Evolutionary conservation across 306 rosid genomes (phyloP), one percentile per base, ranked within the genome.

Genomic region (Pyrus pyrifolia): DNA sequence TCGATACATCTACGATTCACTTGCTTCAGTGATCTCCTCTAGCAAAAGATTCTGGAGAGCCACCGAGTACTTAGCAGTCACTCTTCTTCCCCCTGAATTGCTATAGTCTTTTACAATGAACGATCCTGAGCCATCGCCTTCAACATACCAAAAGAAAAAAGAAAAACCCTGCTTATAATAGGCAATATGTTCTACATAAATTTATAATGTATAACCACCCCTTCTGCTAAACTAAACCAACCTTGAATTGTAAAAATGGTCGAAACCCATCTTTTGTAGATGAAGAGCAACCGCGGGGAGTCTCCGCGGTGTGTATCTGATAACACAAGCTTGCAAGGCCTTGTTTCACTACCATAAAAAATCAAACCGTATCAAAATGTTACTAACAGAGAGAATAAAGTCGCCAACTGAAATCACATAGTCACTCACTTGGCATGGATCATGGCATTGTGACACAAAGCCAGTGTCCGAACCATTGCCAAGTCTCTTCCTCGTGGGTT

Each of bases 191-290:
- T 27, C 62, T 23, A 10, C 13, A 58, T 58, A 10, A 9, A 58
- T 6, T 15, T 59, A 23, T 8, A 7, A 5, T 25, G 44, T 19
- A 61, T 42, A 60, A 61, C 58, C 33, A 18, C 45, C 58, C 22
- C 22, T 13, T 55, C 18, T 15, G 44, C 13, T 42, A 76, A 75
- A 64, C 67, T 21, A 80, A 46, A 23, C 75, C 49, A 76, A 94
- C 98, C 98, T 89, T 62, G 84, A 30, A 92, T 83, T 42, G 91
- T 92, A 76, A 87, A 89, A 86, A 85, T 85, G 75, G 93, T 78
- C 22, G 90, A 82, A 73, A 90, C 81, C 98, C 98, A 94, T 86
- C 91, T 89, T 88, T 89, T 94, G 77, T 90, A 90, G 76, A 94
- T 89, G 91, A 92, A 94, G 71, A 89, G 88, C 83, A 92, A 80